Percentiles rank a stretch among this genome's conserved stretches.
Conservation (phyloP, 2,329 filamentous ascomycete species). For the Anthostomella pinea region DNA sequence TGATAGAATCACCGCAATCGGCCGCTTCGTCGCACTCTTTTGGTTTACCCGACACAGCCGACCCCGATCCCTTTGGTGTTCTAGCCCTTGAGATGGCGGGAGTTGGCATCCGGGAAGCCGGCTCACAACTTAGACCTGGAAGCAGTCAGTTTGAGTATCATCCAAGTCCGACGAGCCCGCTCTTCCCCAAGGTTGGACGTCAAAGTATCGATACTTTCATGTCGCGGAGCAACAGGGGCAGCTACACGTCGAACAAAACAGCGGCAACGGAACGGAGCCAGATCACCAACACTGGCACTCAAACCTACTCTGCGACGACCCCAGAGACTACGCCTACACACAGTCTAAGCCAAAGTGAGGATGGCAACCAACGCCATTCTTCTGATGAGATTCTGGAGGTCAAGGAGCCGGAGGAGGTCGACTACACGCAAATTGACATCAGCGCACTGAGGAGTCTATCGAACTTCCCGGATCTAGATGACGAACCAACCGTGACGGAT, state of each 20-base stretch:
- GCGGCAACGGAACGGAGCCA: conserved; percentile 58
- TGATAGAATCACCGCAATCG: conserved; percentile 46
- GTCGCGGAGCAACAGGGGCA: conserved; percentile 64
- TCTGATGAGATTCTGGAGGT: conserved; percentile 40
- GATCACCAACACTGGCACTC: conserved; percentile 67
- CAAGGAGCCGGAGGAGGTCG: conserved; percentile 48
- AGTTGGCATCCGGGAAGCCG: conserved; percentile 87
- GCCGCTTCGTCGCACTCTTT: conserved; percentile 53
- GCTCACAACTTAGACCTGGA: conserved; percentile 67
- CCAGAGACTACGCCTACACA: conserved; percentile 55
- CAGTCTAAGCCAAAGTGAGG: conserved; percentile 52
- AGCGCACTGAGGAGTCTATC: conserved; percentile 47
- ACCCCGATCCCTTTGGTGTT: conserved; percentile 90
- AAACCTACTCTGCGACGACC: conserved; percentile 55
- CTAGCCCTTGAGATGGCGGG: conserved; percentile 88
- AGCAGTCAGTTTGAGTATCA: conserved; percentile 83
- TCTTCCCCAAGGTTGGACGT: conserved; percentile 56
- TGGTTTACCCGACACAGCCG: conserved; percentile 73
- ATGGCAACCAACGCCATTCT: conserved; percentile 43
- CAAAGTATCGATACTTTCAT: conserved; percentile 67
- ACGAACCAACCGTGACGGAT: conserved; percentile 20
- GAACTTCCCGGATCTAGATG: conserved; percentile 38
- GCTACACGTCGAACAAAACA: conserved; percentile 70
- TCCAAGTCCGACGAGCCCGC: conserved; percentile 71
- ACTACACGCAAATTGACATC: conserved; percentile 59